phyloP scores from a whole-genome alignment of 2,329 filamentous ascomycete genomes.

The Aureobasidium sp. region DNA sequence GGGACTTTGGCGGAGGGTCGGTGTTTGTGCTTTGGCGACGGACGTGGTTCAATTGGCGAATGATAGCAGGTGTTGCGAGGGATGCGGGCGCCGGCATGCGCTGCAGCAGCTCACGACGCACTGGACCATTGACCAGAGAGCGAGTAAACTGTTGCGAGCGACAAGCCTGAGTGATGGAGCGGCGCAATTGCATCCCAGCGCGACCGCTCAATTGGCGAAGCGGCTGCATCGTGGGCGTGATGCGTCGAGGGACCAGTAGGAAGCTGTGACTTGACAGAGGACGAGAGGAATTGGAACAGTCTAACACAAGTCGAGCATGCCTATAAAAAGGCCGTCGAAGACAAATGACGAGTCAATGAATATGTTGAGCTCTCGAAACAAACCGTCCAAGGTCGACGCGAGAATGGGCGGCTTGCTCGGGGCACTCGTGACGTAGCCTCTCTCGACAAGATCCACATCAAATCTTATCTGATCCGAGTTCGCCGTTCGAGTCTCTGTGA shows the following conservation, averaged over 20 bases:
- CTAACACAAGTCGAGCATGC: background rate
- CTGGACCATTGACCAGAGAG: conserved; percentile 3
- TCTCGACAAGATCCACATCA: background rate
- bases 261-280: background rate
- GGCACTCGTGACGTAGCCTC: background rate
- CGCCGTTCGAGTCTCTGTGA: background rate
- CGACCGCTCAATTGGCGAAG: conserved; percentile 12
- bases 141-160: conserved; percentile 5
- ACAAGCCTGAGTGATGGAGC: conserved; percentile 4
- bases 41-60: conserved; percentile 8
- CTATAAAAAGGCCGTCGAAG: background rate
- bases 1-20: conserved; percentile 4
- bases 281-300: background rate
- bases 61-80: background rate
- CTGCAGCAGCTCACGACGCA: conserved; percentile 3
- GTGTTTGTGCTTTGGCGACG: conserved; percentile 8
- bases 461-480: background rate
- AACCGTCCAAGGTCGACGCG: background rate
- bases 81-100: background rate
- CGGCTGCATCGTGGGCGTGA: conserved; percentile 12
- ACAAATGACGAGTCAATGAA: background rate
- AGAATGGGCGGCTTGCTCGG: background rate
- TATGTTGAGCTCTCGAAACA: background rate
- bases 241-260: background rate
- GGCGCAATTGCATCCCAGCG: conserved; percentile 7